These are phyloP conservation scores for Pholiota conissans DNA, from an alignment of 768 basidiomycete species.

Conservation along the genomic window DNA sequence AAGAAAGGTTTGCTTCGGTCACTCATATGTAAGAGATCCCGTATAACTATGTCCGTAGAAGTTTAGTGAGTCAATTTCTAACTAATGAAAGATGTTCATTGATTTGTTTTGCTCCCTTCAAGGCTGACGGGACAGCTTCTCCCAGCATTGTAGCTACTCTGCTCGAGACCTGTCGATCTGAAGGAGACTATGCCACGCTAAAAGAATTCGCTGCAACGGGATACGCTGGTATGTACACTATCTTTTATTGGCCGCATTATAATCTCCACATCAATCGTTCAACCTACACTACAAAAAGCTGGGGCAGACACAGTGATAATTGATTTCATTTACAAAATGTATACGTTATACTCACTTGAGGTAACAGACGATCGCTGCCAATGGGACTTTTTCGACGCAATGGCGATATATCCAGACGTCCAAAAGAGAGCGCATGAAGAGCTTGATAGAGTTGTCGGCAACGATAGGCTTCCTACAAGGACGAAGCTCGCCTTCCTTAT, in stretches of 20 bases:
- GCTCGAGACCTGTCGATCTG: background rate
- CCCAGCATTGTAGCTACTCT: background rate
- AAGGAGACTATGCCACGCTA: background rate
- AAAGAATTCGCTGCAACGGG: background rate
- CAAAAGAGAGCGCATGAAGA: conserved; percentile 30
- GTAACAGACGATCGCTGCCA: conserved; percentile 11
- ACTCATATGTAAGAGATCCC: conserved; percentile 9
- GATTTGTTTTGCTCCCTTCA: too few relatives aligned
- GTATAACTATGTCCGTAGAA: conserved; percentile 5
- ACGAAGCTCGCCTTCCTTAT: conserved; percentile 28
- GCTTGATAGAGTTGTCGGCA: conserved; percentile 32
- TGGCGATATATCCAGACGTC: conserved; percentile 28
- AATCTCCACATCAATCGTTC: background rate
- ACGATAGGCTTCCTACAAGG: conserved; percentile 26
- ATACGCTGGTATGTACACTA: background rate
- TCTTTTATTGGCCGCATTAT: background rate
- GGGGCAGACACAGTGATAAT: background rate
- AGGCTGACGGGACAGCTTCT: background rate
- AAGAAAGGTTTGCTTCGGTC: conserved; percentile 17
- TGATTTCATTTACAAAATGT: background rate
- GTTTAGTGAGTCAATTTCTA: background rate
- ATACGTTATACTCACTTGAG: background rate
- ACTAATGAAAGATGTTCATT: too few relatives aligned
- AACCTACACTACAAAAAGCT: background rate
- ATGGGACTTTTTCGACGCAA: conserved; percentile 27